Base-by-base conservation (phyloP, 2,329 filamentous ascomycete genomes). In the Plenodomus biglobosus region DNA sequence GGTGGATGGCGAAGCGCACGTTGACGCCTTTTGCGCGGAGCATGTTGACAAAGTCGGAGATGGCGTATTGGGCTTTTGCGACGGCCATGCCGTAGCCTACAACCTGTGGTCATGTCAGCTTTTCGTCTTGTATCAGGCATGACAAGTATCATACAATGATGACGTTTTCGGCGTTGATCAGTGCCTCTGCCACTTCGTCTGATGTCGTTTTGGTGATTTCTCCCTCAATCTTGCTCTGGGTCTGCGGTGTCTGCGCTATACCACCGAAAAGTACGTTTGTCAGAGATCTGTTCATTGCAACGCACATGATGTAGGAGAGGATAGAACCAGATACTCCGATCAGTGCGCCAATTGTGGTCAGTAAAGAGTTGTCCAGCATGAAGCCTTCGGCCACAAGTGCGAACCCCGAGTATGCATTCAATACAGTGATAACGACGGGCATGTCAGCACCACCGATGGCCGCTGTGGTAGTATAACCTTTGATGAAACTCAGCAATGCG, bases 41-140 rank as follows among this genome's bases (percentile, higher is more conserved):
- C 70, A 85, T 81, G 36, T 80, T 76, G 3, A 88, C 88, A 55
- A 95, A 92, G 64, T 92, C 88, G 3, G 87, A 87, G 43, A 95
- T 90, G 18, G 90, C 89, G 66, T 95, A 95, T 72, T 96, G 91
- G 2, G 91, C 90, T 72, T 95, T 95, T 8, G 91, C 90, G 1
- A 96, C 90, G 0, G 91, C 91, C 91, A 96, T 96, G 43, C 91
- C 91, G 61, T 95, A 96, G 1, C 91, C 91, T 4, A 95, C 90
- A 1, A 92, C 27, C 27, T 32, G 27, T 7, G n/a, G n/a, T n/a
- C n/a, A n/a, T n/a, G n/a, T n/a, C n/a, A n/a, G n/a, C n/a, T n/a
- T n/a, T n/a, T n/a, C n/a, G n/a, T n/a, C n/a, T n/a, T n/a, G n/a
- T n/a, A n/a, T n/a, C n/a, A n/a, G n/a, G n/a, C n/a, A n/a, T n/a